phyloP scores from a whole-genome alignment of 2,329 filamentous ascomycete genomes.

The Aphanoascus verrucosus region DNA sequence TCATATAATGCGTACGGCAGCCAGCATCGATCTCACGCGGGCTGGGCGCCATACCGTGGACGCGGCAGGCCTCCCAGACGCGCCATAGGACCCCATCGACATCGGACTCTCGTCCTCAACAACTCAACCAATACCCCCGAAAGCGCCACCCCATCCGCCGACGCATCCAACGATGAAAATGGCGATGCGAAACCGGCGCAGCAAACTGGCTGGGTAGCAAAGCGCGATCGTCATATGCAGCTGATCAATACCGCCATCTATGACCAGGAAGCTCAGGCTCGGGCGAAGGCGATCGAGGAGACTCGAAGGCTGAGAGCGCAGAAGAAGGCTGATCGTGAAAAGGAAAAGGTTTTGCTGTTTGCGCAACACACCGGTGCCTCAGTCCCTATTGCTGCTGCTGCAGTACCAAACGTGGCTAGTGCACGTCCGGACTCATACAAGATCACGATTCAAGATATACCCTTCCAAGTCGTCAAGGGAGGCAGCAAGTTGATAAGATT shows the following conservation, averaged over 20 bases:
- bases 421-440: constrained; percentile 44
- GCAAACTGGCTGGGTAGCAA: constrained; percentile 54
- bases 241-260: constrained; percentile 72
- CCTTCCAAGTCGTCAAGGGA: constrained; percentile 61
- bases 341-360: constrained; percentile 32
- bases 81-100: constrained; percentile 36
- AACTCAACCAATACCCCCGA: constrained; percentile 24
- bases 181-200: constrained; percentile 23
- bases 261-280: constrained; percentile 59
- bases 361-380: constrained; percentile 26
- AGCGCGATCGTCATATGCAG: constrained; percentile 66
- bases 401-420: constrained; percentile 20
- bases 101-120: constrained; percentile 58
- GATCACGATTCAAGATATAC: constrained; percentile 59
- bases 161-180: constrained; percentile 22
- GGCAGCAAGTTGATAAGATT: constrained; percentile 73
- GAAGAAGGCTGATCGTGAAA: constrained; percentile 50
- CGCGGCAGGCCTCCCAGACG: constrained; percentile 34
- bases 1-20: constrained; percentile 15
- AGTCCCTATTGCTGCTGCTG: constrained; percentile 13
- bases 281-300: constrained; percentile 61
- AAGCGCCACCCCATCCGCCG: constrained; percentile 21
- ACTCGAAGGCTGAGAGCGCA: constrained; percentile 40
- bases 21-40: constrained; percentile 20
- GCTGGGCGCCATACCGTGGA: constrained; percentile 37